Conservation (phyloP, 352 stramenopile species). For the Phytophthora sansomeana region DNA sequence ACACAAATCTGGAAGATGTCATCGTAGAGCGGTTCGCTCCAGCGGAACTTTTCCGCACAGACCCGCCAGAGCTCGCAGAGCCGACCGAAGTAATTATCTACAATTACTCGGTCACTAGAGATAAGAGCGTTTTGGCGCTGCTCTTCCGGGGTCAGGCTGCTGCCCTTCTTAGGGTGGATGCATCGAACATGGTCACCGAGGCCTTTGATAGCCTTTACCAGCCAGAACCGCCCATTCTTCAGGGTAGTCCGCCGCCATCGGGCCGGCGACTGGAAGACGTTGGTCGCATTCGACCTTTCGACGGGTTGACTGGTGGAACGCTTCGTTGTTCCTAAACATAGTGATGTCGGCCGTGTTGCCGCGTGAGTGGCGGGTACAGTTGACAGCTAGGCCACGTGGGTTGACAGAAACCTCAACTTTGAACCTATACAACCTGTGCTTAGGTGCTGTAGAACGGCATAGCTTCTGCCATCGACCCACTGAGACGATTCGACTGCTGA, state of each 20-base stretch:
- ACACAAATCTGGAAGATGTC: background rate
- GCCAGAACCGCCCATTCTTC: no score
- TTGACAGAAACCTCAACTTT: conserved; percentile 9
- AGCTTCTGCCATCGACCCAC: background rate
- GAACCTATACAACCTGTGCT: conserved; percentile 8
- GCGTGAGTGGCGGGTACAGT: conserved; percentile 2
- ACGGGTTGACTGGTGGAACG: no score
- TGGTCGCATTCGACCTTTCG: no score
- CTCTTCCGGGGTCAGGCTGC: background rate
- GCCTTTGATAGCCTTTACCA: background rate
- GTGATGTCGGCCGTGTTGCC: conserved; percentile 2
- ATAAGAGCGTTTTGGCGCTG: background rate
- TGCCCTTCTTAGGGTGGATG: background rate
- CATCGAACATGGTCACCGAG: background rate
- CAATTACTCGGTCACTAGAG: background rate
- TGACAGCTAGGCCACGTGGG: background rate
- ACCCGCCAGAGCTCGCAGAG: background rate
- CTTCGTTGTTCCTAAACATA: conserved; percentile 3
- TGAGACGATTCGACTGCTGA: background rate
- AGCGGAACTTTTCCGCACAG: background rate
- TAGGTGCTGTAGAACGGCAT: conserved; percentile 12
- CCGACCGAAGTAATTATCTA: background rate
- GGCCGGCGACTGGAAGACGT: no score
- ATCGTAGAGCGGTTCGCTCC: background rate
- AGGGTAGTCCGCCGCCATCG: no score